These are phyloP conservation scores for Lactifluus volemus DNA, from an alignment of 768 basidiomycete genomes.

Conservation along the genomic window DNA sequence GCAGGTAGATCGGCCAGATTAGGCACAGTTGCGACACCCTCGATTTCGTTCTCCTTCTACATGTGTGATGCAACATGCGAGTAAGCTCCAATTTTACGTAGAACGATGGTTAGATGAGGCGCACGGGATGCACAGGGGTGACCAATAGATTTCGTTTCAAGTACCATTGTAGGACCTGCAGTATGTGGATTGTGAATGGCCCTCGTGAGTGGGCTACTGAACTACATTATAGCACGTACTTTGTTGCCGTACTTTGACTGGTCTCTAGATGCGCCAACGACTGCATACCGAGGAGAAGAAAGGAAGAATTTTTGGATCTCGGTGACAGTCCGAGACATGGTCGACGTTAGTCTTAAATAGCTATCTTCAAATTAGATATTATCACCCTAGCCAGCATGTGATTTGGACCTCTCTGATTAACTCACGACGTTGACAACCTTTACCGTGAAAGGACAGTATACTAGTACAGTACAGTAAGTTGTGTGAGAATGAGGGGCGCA, in stretches of 20 bases:
- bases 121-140: slow-evolving; percentile 67
- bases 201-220: not conserved
- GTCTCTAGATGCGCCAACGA: slow-evolving; percentile 79
- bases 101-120: slow-evolving; percentile 17
- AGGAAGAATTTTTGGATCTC: slow-evolving; percentile 51
- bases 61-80: not conserved
- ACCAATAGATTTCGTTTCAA: slow-evolving; percentile 47
- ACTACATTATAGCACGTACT: slow-evolving; percentile 27
- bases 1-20: slow-evolving; percentile 47
- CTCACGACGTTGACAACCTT: not conserved
- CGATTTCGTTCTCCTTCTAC: slow-evolving; percentile 63
- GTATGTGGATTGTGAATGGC: not conserved
- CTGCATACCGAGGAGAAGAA: slow-evolving; percentile 56
- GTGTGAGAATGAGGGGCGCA: not conserved
- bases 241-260: slow-evolving; percentile 71
- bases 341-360: not conserved
- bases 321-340: slow-evolving; percentile 20
- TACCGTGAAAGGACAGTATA: not conserved
- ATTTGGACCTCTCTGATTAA: not conserved
- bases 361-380: not conserved
- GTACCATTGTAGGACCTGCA: slow-evolving; percentile 77
- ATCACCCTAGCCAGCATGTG: not conserved
- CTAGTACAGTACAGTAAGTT: not conserved
- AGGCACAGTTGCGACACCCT: slow-evolving; percentile 50
- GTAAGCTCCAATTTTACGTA: not conserved